A percentile compares a stretch with the other conserved stretches of the same genome.
phyloP scores from a whole-genome alignment of 495 filamentous ascomycete species.

The Cercophora newfieldiana region DNA sequence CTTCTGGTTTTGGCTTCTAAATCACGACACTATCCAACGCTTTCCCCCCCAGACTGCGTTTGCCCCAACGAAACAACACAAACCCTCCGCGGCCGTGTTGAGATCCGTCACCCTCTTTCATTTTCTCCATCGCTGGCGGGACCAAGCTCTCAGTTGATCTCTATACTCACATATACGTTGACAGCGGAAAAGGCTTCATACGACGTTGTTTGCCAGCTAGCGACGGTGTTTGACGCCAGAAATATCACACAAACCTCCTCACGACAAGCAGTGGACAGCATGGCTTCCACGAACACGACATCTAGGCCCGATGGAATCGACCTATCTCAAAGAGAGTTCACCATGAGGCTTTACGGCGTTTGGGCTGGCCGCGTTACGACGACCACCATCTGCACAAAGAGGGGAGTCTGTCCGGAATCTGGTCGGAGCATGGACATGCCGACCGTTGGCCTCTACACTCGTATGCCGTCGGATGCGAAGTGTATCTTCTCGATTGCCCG shows the following conservation, averaged over 20 bases:
- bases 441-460: conserved; percentile 30
- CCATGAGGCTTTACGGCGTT: background rate
- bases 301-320: background rate
- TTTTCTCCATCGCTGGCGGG: background rate
- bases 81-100: background rate
- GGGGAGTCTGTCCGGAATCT: conserved; percentile 5
- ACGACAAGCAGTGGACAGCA: background rate
- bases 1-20: too few species aligned
- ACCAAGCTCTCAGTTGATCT: background rate
- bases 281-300: background rate
- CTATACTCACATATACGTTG: background rate
- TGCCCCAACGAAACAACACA: too few species aligned
- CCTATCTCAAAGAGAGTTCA: background rate
- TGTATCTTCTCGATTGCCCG: conserved; percentile 40
- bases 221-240: background rate
- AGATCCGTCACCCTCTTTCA: background rate
- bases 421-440: conserved; percentile 16
- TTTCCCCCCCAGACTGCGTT: too few species aligned
- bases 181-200: background rate
- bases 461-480: conserved; percentile 22
- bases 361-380: background rate
- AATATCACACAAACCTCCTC: background rate
- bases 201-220: background rate
- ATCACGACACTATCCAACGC: too few species aligned
- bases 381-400: background rate